phyloP scores from a whole-genome alignment of 495 filamentous ascomycete species.

The Hypomontagnella monticulosa region DNA sequence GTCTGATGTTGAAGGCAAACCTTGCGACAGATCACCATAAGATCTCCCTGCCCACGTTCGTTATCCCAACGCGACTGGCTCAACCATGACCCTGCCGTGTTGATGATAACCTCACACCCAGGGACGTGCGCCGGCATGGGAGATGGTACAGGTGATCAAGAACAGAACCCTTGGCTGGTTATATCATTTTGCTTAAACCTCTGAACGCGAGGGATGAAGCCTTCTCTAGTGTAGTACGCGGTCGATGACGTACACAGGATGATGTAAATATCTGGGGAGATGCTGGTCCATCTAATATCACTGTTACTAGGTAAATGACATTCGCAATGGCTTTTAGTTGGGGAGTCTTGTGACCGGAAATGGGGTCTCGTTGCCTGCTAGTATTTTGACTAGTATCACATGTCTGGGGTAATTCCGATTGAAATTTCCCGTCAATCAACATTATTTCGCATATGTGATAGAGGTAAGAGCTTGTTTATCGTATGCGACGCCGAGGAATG shows the following conservation, averaged over 20 bases:
- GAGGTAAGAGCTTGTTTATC: too few relatives aligned
- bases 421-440: too few relatives aligned
- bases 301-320: too few relatives aligned
- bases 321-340: neutral
- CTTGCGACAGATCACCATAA: constrained; percentile 34
- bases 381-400: neutral
- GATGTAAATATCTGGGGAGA: constrained; percentile 1
- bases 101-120: constrained; percentile 28
- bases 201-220: constrained; percentile 3
- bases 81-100: constrained; percentile 1
- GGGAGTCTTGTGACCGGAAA: neutral
- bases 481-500: too few relatives aligned
- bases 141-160: constrained; percentile 4
- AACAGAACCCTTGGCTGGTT: constrained; percentile 14
- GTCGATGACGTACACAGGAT: neutral
- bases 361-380: neutral
- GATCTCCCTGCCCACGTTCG: constrained; percentile 18
- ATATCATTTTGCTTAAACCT: neutral
- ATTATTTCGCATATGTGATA: too few relatives aligned
- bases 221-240: constrained; percentile 4
- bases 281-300: neutral
- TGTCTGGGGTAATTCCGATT: too few relatives aligned
- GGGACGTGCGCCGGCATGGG: constrained; percentile 15
- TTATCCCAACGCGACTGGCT: constrained; percentile 3
- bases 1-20: constrained; percentile 34